Conservation (phyloP, 208 protist species). For the Leishmania braziliensis region DNA sequence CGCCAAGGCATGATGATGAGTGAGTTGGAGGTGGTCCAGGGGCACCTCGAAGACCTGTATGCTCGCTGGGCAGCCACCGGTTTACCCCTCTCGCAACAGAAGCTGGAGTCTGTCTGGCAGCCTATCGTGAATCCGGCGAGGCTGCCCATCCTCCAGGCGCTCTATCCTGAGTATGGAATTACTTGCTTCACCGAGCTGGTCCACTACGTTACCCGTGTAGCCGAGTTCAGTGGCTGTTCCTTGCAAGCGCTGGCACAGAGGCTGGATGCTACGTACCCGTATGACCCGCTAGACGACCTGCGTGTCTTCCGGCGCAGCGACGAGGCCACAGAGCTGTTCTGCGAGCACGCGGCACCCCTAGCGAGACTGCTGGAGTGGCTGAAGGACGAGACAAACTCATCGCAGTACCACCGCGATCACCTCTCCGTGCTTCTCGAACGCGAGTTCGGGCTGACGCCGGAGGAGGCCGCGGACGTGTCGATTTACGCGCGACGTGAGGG, state of each 20-base stretch:
- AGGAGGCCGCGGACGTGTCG: conserved; percentile 56
- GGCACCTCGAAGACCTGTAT: conserved; percentile 72
- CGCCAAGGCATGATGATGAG: conserved; percentile 59
- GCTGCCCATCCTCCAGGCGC: conserved; percentile 59
- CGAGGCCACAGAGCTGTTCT: conserved; percentile 47
- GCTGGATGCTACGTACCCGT: conserved; percentile 67
- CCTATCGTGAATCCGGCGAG: conserved; percentile 56
- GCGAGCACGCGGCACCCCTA: conserved; percentile 34
- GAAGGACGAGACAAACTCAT: conserved; percentile 40
- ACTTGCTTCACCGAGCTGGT: conserved; percentile 60
- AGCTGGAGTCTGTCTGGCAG: conserved; percentile 62
- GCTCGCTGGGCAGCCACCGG: conserved; percentile 40
- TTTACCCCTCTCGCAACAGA: conserved; percentile 59
- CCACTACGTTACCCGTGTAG: conserved; percentile 77
- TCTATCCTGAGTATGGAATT: conserved; percentile 80
- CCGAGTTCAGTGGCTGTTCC: conserved; percentile 67
- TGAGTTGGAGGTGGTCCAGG: conserved; percentile 68
- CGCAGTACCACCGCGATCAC: conserved; percentile 41
- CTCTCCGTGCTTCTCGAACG: conserved; percentile 44
- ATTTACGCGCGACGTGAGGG: conserved; percentile 18
- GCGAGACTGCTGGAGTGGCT: conserved; percentile 45
- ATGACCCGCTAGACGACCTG: conserved; percentile 62
- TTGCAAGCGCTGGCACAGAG: conserved; percentile 65
- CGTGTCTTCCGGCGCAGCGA: conserved; percentile 35
- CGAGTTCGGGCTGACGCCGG: conserved; percentile 38